Evolutionary conservation across 495 filamentous ascomycete species (phyloP).

Genomic region (Cryomyces minteri): DNA sequence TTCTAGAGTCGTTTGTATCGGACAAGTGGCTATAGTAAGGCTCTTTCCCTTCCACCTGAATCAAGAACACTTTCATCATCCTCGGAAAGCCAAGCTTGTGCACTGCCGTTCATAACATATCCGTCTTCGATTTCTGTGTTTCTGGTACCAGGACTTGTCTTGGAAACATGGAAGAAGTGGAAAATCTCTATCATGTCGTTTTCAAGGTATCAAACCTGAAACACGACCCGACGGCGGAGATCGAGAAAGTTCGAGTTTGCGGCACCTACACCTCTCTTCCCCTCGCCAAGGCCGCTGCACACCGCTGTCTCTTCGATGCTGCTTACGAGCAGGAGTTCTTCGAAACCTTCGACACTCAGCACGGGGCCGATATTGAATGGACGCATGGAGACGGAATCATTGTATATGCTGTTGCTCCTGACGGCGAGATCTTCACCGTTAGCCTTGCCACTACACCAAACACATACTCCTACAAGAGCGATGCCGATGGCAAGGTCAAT

Average conservation of each 20-base stretch:
- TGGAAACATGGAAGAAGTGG: neutral
- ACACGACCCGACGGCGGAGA: neutral
- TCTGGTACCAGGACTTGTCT: too few relatives aligned
- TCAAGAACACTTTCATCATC: too few relatives aligned
- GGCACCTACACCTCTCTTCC: conserved; percentile 5
- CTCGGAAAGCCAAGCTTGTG: too few relatives aligned
- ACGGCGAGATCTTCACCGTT: conserved; percentile 4
- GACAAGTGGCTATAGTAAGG: too few relatives aligned
- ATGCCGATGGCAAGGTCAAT: conserved; percentile 3
- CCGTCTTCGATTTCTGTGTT: too few relatives aligned
- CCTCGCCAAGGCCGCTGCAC: conserved; percentile 1
- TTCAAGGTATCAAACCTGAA: conserved; percentile 1
- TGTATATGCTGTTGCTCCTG: conserved; percentile 1
- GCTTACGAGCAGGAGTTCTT: conserved; percentile 3
- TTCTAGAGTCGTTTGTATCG: too few relatives aligned
- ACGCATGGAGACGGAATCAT: conserved; percentile 3
- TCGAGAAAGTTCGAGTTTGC: neutral
- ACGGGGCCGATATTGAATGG: conserved; percentile 1
- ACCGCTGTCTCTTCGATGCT: neutral
- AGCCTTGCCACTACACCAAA: conserved; percentile 5
- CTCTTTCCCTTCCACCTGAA: too few relatives aligned
- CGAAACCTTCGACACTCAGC: conserved; percentile 1
- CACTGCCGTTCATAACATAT: too few relatives aligned
- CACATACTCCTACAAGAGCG: neutral
- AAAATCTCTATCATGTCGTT: conserved; percentile 3